These are phyloP conservation scores for Tolypocladium tropicale DNA, from an alignment of 2,329 filamentous ascomycete genomes.

Conservation along the genomic window DNA sequence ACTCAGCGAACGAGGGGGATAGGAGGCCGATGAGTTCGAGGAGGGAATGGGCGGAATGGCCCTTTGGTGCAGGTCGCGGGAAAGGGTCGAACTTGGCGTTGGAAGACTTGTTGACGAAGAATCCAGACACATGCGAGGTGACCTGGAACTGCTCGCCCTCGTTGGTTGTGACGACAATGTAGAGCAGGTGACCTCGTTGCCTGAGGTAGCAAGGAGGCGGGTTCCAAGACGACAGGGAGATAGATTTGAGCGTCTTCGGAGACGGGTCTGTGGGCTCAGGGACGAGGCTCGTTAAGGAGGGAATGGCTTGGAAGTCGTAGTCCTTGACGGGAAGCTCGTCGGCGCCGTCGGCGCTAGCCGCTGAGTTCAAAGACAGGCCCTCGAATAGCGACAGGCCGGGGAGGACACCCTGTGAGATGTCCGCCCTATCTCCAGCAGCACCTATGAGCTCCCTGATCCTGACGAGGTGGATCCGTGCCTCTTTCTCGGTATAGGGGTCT, in stretches of 20 bases:
- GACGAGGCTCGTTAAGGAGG: constrained; percentile 60
- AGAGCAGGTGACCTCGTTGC: constrained; percentile 86
- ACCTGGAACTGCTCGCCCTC: constrained; percentile 94
- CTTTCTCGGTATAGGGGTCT: constrained; percentile 97
- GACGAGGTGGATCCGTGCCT: constrained; percentile 89
- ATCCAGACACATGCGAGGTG: constrained; percentile 86
- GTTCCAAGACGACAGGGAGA: constrained; percentile 90
- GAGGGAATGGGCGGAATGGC: constrained; percentile 72
- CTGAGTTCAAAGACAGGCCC: constrained; percentile 47
- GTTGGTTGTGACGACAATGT: constrained; percentile 79
- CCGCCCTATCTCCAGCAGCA: constrained; percentile 78
- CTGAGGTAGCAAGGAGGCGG: constrained; percentile 86
- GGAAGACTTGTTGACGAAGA: constrained; percentile 94
- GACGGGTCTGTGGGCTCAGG: constrained; percentile 55
- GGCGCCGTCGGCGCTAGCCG: constrained; percentile 21
- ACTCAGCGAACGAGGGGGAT: constrained; percentile 70
- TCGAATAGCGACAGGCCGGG: constrained; percentile 85
- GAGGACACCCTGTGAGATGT: constrained; percentile 75
- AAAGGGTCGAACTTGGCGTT: constrained; percentile 92
- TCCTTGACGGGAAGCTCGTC: constrained; percentile 42
- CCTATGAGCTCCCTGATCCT: constrained; percentile 88
- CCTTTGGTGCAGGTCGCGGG: constrained; percentile 70
- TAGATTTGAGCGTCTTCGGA: constrained; percentile 83
- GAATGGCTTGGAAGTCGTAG: constrained; percentile 67
- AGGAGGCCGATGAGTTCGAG: constrained; percentile 67